Conservation (phyloP, 2,329 filamentous ascomycete species). For the Colletotrichum siamense region DNA sequence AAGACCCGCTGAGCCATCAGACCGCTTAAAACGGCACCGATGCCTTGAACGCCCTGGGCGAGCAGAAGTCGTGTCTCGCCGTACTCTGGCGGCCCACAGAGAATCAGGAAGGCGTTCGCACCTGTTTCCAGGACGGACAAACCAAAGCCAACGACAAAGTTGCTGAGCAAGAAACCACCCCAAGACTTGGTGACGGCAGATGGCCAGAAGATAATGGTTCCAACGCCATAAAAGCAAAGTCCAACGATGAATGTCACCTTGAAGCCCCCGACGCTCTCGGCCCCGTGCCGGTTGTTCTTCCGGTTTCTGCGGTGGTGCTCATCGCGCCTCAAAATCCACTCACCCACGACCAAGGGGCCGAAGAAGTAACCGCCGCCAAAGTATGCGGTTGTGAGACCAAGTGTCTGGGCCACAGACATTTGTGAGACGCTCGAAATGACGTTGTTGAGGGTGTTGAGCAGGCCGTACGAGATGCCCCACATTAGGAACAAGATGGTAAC, state of each 20-base stretch:
- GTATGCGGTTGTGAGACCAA: constrained; percentile 74
- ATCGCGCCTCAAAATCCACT: constrained; percentile 73
- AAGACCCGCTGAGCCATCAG: constrained; percentile 77
- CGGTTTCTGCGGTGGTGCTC: constrained; percentile 56
- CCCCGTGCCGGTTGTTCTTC: constrained; percentile 36
- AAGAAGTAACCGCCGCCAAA: constrained; percentile 74
- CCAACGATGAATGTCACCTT: constrained; percentile 82
- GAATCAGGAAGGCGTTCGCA: constrained; percentile 75
- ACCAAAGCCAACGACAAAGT: constrained; percentile 78
- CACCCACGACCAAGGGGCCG: constrained; percentile 72
- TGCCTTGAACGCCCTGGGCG: constrained; percentile 78
- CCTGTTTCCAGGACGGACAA: constrained; percentile 80
- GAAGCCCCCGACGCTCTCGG: constrained; percentile 67
- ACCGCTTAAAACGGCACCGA: constrained; percentile 75
- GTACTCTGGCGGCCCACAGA: constrained; percentile 77
- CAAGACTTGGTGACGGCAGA: constrained; percentile 77
- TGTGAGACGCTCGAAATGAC: constrained; percentile 68
- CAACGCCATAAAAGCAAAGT: constrained; percentile 74
- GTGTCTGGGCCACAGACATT: constrained; percentile 65
- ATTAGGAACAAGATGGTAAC: constrained; percentile 86
- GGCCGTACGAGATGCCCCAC: constrained; percentile 90
- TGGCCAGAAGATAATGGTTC: constrained; percentile 88
- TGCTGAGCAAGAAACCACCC: constrained; percentile 77
- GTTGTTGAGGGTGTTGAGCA: constrained; percentile 81
- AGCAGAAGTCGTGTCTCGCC: constrained; percentile 78